These are phyloP conservation scores for Cadophora sp. DNA, from an alignment of 2,329 filamentous ascomycete genomes.

Conservation along the genomic window DNA sequence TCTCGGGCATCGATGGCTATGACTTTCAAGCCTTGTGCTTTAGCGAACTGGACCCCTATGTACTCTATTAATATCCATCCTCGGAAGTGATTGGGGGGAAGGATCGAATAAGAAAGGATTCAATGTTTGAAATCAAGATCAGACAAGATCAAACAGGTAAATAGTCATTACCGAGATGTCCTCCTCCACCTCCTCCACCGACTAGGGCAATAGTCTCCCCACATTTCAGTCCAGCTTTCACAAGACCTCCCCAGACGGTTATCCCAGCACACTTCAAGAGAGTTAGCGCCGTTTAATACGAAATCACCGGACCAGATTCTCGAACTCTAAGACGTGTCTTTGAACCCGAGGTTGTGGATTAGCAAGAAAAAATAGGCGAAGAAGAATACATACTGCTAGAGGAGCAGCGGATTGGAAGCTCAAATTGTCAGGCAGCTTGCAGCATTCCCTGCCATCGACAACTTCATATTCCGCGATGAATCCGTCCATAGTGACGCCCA, in stretches of 20 bases:
- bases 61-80: not conserved
- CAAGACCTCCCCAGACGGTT: constrained; percentile 49
- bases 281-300: not conserved
- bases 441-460: constrained; percentile 55
- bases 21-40: constrained; percentile 56
- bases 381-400: constrained; percentile 47
- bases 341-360: not conserved
- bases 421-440: constrained; percentile 55
- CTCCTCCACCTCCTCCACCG: constrained; percentile 58
- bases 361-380: not conserved
- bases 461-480: constrained; percentile 63
- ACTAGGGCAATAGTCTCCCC: constrained; percentile 52
- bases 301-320: too few relatives aligned
- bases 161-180: constrained; percentile 52
- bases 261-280: constrained; percentile 52
- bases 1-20: constrained; percentile 55
- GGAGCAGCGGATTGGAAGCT: constrained; percentile 59
- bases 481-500: constrained; percentile 59
- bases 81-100: not conserved
- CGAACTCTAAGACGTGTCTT: too few relatives aligned
- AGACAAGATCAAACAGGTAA: not conserved
- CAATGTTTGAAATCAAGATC: not conserved
- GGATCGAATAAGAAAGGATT: not conserved
- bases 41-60: constrained; percentile 54
- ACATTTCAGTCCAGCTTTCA: constrained; percentile 42